phyloP scores from a whole-genome alignment of 1,139 yeast genomes.

The Diutina sp. region DNA sequence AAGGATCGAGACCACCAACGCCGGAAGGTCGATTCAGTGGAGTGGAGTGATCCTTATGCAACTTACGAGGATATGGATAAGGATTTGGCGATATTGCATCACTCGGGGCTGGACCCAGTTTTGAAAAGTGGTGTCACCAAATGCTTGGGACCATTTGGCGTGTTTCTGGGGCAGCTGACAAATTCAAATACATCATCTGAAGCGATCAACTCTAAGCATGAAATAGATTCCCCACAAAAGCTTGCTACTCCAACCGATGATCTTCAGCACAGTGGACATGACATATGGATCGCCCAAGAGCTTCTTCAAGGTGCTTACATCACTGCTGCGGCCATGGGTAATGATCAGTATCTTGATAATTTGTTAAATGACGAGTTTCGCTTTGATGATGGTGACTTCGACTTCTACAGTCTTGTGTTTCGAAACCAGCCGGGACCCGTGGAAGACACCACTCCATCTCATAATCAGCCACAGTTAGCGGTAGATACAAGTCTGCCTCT shows the following conservation, averaged over 20 bases:
- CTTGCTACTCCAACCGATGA: not conserved
- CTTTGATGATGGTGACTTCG: not conserved
- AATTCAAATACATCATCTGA: not conserved
- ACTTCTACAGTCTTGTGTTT: constrained; percentile 33
- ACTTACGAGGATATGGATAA: constrained; percentile 76
- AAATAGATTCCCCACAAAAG: not conserved
- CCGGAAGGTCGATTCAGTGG: constrained; percentile 65
- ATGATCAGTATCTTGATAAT: not conserved
- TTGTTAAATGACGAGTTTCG: not conserved
- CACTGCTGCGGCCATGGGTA: not conserved
- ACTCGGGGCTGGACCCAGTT: not conserved
- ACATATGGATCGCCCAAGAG: constrained; percentile 1
- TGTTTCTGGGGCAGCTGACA: constrained; percentile 22
- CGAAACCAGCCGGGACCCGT: constrained; percentile 10
- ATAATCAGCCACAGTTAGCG: not conserved
- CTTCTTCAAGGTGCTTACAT: constrained; percentile 1
- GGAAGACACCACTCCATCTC: not conserved
- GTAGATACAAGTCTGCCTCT: constrained; percentile 3
- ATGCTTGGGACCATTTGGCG: constrained; percentile 75
- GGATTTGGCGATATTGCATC: constrained; percentile 49
- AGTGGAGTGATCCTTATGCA: constrained; percentile 50
- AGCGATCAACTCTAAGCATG: not conserved
- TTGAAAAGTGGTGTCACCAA: constrained; percentile 22
- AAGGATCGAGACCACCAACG: constrained; percentile 33
- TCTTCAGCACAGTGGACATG: not conserved